phyloP scores from a whole-genome alignment of 2,329 filamentous ascomycete genomes.

The Daldinia sp. region DNA sequence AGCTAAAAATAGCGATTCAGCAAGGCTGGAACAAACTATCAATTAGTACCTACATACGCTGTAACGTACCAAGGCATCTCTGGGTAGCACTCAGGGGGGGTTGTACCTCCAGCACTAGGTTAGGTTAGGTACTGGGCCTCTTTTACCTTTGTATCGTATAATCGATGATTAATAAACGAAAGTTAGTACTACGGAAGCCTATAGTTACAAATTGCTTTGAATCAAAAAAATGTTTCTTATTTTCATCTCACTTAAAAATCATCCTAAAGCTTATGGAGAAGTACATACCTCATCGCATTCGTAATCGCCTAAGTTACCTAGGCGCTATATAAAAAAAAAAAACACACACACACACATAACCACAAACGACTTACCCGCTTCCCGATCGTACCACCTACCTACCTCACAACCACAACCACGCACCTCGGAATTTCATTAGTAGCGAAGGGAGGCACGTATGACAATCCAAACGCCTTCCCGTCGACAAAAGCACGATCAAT shows the following conservation, averaged over 20 bases:
- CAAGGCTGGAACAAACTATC: background rate
- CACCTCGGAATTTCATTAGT: background rate
- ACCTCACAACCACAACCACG: background rate
- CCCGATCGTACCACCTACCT: background rate
- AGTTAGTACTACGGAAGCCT: background rate
- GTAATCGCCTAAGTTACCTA: no score
- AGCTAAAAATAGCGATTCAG: slow-evolving; percentile 14
- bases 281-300: background rate
- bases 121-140: no score
- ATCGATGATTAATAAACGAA: background rate
- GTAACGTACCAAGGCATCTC: background rate
- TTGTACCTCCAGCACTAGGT: no score
- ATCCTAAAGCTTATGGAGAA: no score
- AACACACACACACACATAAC: no score
- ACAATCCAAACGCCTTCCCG: no score
- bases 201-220: background rate
- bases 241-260: background rate
- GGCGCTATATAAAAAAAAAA: no score
- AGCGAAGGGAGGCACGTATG: background rate
- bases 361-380: background rate
- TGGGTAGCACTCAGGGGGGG: background rate
- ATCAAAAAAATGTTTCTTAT: background rate
- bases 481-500: no score
- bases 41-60: background rate
- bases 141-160: background rate